These are phyloP conservation scores for Pachyrhizus erosus DNA, from an alignment of 306 rosid genomes.

Conservation along the genomic window DNA sequence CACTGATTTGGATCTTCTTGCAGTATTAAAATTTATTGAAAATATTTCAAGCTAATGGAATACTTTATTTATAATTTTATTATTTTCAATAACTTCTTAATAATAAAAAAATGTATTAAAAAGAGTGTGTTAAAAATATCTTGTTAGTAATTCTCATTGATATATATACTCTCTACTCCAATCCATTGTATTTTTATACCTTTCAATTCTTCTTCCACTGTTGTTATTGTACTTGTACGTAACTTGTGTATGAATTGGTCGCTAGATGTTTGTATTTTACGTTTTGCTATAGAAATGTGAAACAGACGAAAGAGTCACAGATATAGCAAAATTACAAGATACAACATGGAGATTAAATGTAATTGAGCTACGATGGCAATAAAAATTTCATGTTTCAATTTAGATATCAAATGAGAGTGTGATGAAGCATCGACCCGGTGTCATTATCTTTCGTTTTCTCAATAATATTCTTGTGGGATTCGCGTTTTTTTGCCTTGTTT, in stretches of 20 bases:
- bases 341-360: conserved; percentile 8
- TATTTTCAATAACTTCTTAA: not conserved
- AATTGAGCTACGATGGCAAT: conserved; percentile 20
- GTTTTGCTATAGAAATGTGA: conserved; percentile 50
- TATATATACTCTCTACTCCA: not conserved
- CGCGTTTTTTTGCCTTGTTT: not conserved
- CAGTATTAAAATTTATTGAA: not conserved
- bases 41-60: too few relatives aligned
- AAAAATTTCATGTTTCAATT: conserved; percentile 18
- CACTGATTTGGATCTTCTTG: not conserved
- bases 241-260: conserved; percentile 15
- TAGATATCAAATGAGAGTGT: conserved; percentile 30
- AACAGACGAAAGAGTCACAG: not conserved
- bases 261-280: conserved; percentile 44
- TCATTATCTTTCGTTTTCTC: conserved; percentile 49
- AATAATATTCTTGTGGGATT: conserved; percentile 4
- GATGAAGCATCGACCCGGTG: conserved; percentile 42
- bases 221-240: conserved; percentile 12
- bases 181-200: not conserved
- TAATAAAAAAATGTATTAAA: not conserved
- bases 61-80: too few relatives aligned
- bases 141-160: not conserved
- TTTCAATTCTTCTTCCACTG: not conserved
- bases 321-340: conserved; percentile 51
- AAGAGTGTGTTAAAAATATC: not conserved